Evolutionary conservation across 495 filamentous ascomycete genomes (phyloP).

Genomic region (Delitschia confertaspora): DNA sequence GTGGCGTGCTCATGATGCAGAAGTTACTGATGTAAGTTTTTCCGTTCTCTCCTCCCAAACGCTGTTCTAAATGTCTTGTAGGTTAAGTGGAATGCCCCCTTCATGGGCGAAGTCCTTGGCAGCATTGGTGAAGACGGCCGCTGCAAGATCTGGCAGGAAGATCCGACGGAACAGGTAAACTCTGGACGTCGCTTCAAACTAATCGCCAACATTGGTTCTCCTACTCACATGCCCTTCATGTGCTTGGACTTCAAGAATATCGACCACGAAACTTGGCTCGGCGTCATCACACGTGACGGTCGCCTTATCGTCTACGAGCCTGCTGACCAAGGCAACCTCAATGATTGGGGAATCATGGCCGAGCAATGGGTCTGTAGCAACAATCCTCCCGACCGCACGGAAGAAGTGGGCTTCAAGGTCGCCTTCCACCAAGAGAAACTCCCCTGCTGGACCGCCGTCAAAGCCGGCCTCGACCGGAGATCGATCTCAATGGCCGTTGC

Average conservation of each 20-base stretch:
- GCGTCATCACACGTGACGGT: slow-evolving; percentile 72
- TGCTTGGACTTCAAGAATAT: slow-evolving; percentile 73
- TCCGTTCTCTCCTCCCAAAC: slow-evolving; percentile 2
- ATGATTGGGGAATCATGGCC: slow-evolving; percentile 66
- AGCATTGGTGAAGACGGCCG: slow-evolving; percentile 77
- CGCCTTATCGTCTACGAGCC: slow-evolving; percentile 76
- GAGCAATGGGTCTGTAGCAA: slow-evolving; percentile 52
- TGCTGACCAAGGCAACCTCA: slow-evolving; percentile 70
- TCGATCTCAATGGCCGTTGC: slow-evolving; percentile 71
- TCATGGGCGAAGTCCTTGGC: slow-evolving; percentile 52
- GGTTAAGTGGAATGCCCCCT: slow-evolving; percentile 72
- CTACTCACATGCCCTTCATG: slow-evolving; percentile 55
- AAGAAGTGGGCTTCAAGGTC: slow-evolving; percentile 78
- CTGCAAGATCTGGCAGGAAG: slow-evolving; percentile 85
- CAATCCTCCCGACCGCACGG: slow-evolving; percentile 51
- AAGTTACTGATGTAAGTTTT: slow-evolving; percentile 70
- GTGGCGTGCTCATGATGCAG: slow-evolving; percentile 85
- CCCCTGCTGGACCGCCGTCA: slow-evolving; percentile 64
- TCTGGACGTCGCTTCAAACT: slow-evolving; percentile 69
- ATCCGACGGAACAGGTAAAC: slow-evolving; percentile 59
- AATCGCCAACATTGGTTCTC: slow-evolving; percentile 48
- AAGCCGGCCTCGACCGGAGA: slow-evolving; percentile 66
- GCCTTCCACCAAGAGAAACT: slow-evolving; percentile 76
- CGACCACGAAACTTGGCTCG: slow-evolving; percentile 66
- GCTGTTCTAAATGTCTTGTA: slow-evolving; percentile 29